Evolutionary conservation across 106 monocot species (phyloP), one percentile per base, ranked within the genome.

Genomic region (Gastrodia elata): DNA sequence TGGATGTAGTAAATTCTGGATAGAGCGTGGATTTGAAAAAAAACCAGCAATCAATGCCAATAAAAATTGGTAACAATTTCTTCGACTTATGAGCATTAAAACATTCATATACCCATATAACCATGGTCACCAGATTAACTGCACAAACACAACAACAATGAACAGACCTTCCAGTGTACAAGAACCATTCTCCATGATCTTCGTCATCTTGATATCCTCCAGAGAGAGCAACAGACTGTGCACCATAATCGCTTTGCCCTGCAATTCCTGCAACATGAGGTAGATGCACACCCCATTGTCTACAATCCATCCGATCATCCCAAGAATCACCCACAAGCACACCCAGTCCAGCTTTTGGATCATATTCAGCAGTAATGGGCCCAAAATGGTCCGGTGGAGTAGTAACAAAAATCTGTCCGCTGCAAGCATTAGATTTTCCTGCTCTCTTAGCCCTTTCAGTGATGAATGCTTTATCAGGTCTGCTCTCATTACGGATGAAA

Each of bases 251-350:
- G 32, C 75, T 81, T 58, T 87, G 87, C 46, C 87, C 83, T 6
- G 87, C 87, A 78, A 87, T 87, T 44, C 87, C 87, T 46, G 83
- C 87, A 68, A 87, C 80, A 78, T 87, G 86, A 72, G 86, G 86
- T 25, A 87, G 75, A 32, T 87, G 86, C n/a, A 75, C 83, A 73
- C 83, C 87, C 87, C 87, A 87, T 65, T 87, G 87, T 34, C 87
- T 71, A 67, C 87, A 87, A 24, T 87, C 87, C 74, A 87, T 39
- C 13, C 83, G 70, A 74, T 87, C 87, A 32, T 87, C 87, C 87
- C 87, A 87, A 9, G 75, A 56, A 28, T 83, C 83, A 32, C 87
- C 87, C 26, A 87, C 83, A 49, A 83, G 75, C 39, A 87, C 87
- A 75, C 83, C 87, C 39, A 73, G 70, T 25, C 78, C 81, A 27